phyloP scores from a whole-genome alignment of 2,329 filamentous ascomycete genomes.

The Coniella lustricola region DNA sequence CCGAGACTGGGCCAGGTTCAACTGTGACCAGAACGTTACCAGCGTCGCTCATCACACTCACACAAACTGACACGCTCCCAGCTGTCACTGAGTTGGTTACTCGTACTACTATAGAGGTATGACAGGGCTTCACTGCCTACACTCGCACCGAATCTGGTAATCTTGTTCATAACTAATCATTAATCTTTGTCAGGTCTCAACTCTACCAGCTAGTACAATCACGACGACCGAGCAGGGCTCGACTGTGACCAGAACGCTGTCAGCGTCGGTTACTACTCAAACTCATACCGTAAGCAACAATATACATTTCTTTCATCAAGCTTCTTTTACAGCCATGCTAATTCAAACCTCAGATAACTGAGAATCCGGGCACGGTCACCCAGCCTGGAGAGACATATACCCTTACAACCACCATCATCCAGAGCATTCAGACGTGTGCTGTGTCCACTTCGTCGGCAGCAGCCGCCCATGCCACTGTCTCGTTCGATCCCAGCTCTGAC shows the following conservation, averaged over 20 bases:
- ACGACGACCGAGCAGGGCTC: constrained; percentile 8
- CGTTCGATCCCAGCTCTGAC: constrained; percentile 31
- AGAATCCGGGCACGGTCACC: constrained; percentile 18
- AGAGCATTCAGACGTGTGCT: constrained; percentile 34
- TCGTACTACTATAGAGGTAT: no score
- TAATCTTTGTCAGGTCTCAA: no score
- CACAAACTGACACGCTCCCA: no score
- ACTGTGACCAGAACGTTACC: constrained; percentile 20
- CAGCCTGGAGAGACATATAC: constrained; percentile 22
- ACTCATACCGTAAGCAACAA: no score
- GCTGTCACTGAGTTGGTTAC: no score
- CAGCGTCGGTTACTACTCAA: constrained; percentile 6
- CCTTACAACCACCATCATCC: constrained; percentile 27
- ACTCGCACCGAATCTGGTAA: no score
- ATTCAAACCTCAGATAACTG: background rate
- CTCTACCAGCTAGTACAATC: constrained; percentile 1
- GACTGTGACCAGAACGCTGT: constrained; percentile 5
- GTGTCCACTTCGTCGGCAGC: constrained; percentile 29
- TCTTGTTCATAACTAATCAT: no score
- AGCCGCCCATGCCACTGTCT: constrained; percentile 6
- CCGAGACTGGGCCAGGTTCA: constrained; percentile 19
- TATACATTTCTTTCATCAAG: no score
- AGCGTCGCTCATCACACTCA: constrained; percentile 19
- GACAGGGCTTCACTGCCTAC: no score
- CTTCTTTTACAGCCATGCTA: no score